Base-by-base conservation (phyloP, 306 rosid genomes). In the Casuarina glauca region DNA sequence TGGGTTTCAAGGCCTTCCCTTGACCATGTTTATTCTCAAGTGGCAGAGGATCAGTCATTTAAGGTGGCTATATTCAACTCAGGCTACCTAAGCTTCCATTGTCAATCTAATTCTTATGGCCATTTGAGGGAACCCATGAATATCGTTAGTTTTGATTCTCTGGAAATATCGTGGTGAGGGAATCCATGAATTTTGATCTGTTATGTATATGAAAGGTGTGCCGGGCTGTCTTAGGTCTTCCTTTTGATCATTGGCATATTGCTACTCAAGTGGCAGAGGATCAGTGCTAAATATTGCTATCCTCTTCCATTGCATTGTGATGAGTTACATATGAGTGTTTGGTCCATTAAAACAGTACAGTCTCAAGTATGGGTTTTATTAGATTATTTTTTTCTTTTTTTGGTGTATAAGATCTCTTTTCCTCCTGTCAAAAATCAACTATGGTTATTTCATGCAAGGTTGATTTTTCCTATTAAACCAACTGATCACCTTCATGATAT, bases 401-500 rank as follows among this genome's bases (percentile, higher is more conserved):
- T 3, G 9, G 39, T 9, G 41, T 54, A 8, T 48, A 58, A 58
- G 12, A 20, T 58, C 17, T 66, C 50, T 4, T 8, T 41, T 38
- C 26, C 17, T 49, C 17, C 58, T 15, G 16, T 51, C 45, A 36
- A 60, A 51, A 49, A 72, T 48, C 32, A 26, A 26, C 32, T 49
- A 41, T 72, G 68, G 58, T 2, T 15, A 16, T 51, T 8, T 20
- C 72, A 16, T 58, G 7, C n/a, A n/a, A 32, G 32, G 9, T 41
- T 61, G 19, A 75, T 43, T 78, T 67, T 48, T 15, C 17, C 43
- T 8, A 3, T 51, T 44, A 39, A 55, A 50, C 66, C 57, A 70
- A 73, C 67, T 70, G 62, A 74, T 67, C 41, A 68, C 46, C 63
- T 68, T 44, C 76, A 75, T 57, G 46, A 63, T 81, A 57, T 69